Evolutionary conservation across 306 rosid species (phyloP), one percentile per base, ranked within the genome.

Genomic region (Mimosa pudica): DNA sequence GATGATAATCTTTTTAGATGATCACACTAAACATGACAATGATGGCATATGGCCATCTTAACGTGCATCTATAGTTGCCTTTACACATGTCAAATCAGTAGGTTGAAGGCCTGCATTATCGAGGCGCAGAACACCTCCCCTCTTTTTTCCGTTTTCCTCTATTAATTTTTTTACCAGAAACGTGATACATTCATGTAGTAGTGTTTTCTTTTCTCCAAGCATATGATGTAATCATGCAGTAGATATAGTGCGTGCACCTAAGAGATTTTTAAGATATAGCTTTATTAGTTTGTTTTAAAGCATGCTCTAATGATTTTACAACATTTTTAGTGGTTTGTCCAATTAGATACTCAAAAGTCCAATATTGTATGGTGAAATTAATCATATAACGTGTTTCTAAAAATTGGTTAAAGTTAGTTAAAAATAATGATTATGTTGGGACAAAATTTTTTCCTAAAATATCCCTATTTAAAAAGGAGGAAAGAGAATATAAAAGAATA

Each of bases 31-130:
- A 60, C 35, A 8, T 60, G 33, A 45, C 54, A 68, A 78, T 24
- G 42, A 45, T 24, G n/a, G 76, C 75, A 58, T 68, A 81, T 58
- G 76, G 46, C 35, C 14, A 4, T 58, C 20, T 30, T 41, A 44
- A 75, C 80, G 71, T 45, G 41, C 16, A 5, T 14, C 44, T 67
- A n/a, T 20, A 67, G 8, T 14, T 54, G 11, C 41, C 75, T 66
- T 14, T 74, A 4, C 12, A 74, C n/a, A 5, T 67, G 80, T 44
- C 33, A 73, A 73, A 16, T 73, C 20, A 12, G 63, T 38, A 33
- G 38, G 66, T 35, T 45, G 52, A 4, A 4, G 7, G 76, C 35
- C 24, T 60, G 72, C 71, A 70, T 81, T 47, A 75, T 60, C 30
- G 17, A 62, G 73, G 49, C 80, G 6, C n/a, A 55, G 36, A 45